Base-by-base conservation (phyloP, 2,329 filamentous ascomycete genomes). In the Fusarium sp. region DNA sequence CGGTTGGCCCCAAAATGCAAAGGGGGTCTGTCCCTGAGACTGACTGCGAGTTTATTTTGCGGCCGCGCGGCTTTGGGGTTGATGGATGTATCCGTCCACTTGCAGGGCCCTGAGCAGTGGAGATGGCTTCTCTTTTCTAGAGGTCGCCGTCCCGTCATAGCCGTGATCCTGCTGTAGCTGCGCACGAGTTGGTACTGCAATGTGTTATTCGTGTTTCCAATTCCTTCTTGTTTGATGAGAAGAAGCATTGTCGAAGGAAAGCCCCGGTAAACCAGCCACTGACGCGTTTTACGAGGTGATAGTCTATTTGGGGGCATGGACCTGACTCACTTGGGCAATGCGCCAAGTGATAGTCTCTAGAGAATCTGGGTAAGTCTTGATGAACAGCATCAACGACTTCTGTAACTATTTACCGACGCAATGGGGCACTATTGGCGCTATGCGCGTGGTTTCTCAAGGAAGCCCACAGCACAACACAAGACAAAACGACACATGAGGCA, bases 11-110 rank as follows among this genome's bases (percentile, higher is more conserved):
- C 38, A 64, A 30, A 28, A 28, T 42, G 20, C 36, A 41, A 57
- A 63, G 39, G 65, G 66, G 66, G 58, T 48, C 53, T 56, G 57
- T 63, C 54, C 66, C 70, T 73, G 66, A 73, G 70, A 70, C 70
- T 62, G 56, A 70, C 70, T 70, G 70, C 44, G 66, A 73, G 71
- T 74, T 67, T 74, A 73, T 73, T 74, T 62, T 73, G 71, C 53
- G 70, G 71, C 66, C 71, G 71, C 71, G 71, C 71, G 71, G 71
- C 71, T 73, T 73, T 59, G 56, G 32, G 68, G 53, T 51, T 65
- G 59, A 70, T 70, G 54, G 66, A 47, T 60, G 53, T 66, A 50
- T 66, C 63, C 68, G 51, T 74, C 71, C 71, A 73, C 57, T 74
- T 44, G 47, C 68, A 63, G 57, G 69, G 70, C 61, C 66, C 66